Conservation (phyloP, 345 rosid species). For the Populus ilicifolia region DNA sequence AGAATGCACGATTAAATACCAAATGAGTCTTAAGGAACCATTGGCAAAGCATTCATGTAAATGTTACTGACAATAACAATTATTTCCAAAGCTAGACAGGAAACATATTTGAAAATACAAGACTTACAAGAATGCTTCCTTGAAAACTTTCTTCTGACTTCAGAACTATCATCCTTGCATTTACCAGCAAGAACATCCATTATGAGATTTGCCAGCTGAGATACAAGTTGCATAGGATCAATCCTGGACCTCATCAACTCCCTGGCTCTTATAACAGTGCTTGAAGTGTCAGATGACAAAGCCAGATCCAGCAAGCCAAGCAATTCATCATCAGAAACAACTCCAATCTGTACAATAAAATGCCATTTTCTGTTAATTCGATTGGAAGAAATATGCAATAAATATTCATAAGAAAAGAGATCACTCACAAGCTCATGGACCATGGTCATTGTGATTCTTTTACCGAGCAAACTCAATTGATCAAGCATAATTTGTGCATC, state of each 20-base stretch:
- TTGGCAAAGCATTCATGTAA: background rate
- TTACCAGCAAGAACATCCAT: constrained; percentile 86
- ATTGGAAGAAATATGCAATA: background rate
- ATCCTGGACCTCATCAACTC: constrained; percentile 91
- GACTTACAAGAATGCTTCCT: constrained; percentile 60
- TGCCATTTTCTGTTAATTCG: constrained; percentile 6
- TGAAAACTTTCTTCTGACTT: constrained; percentile 49
- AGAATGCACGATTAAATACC: background rate
- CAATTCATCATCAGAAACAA: constrained; percentile 91
- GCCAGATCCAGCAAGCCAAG: constrained; percentile 89
- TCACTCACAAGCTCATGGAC: constrained; percentile 83
- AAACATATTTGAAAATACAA: background rate
- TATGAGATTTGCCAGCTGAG: constrained; percentile 89
- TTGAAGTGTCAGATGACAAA: constrained; percentile 85
- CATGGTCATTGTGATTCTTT: constrained; percentile 65
- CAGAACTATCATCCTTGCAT: constrained; percentile 56
- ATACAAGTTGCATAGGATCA: constrained; percentile 90
- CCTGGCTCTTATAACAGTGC: constrained; percentile 83
- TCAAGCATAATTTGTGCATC: constrained; percentile 97
- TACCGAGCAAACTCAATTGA: constrained; percentile 88
- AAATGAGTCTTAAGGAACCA: background rate
- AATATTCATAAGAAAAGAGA: constrained; percentile 2
- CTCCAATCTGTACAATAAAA: constrained; percentile 61
- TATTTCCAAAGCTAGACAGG: background rate
- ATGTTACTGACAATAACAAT: background rate